These are phyloP conservation scores for Ceratobasidium sp. DNA, from an alignment of 1,284 basidiomycete genomes.

Conservation along the genomic window DNA sequence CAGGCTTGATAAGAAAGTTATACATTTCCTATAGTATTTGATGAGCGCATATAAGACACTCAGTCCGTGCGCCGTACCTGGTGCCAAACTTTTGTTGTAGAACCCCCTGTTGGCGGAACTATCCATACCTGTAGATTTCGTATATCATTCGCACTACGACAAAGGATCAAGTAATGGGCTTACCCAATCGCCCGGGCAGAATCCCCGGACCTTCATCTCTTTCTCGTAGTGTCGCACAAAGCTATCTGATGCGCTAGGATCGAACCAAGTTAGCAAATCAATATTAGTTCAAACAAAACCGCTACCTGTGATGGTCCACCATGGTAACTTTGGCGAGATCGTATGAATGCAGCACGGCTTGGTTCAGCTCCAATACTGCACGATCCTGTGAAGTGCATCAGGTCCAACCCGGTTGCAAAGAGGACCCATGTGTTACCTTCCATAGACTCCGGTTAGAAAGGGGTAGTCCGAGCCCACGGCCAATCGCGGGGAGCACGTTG, in stretches of 20 bases:
- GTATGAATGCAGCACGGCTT: constrained; percentile 25
- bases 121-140: constrained; percentile 21
- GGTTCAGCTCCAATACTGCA: constrained; percentile 20
- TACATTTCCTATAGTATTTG: constrained; percentile 8
- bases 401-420: not conserved
- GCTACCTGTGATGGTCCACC: constrained; percentile 31
- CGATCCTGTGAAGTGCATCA: not conserved
- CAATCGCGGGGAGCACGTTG: constrained; percentile 22
- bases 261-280: not conserved
- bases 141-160: no score
- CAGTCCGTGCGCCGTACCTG: not conserved
- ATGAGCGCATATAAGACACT: not conserved
- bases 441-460: constrained; percentile 26
- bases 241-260: constrained; percentile 17
- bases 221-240: constrained; percentile 25
- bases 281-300: no score
- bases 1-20: constrained; percentile 26
- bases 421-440: not conserved
- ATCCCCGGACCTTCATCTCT: constrained; percentile 19
- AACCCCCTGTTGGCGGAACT: constrained; percentile 22
- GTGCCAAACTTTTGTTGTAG: constrained; percentile 24
- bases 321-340: constrained; percentile 37
- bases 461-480: constrained; percentile 15
- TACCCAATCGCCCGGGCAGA: constrained; percentile 30
- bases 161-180: no score